Conservation (phyloP, 2,329 filamentous ascomycete species). For the Cryphonectria naterciae region DNA sequence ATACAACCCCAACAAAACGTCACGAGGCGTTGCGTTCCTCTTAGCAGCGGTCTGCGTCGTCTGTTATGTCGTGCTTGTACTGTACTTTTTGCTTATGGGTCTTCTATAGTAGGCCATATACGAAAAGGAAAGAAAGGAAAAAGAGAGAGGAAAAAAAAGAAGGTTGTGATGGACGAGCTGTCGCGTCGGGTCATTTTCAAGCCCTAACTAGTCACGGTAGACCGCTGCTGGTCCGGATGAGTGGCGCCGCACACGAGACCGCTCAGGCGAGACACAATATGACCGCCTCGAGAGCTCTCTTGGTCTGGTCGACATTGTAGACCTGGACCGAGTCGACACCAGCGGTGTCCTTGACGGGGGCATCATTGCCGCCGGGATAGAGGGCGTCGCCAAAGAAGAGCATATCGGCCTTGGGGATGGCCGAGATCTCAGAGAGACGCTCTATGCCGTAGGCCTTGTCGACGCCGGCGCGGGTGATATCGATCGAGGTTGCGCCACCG, state of each 20-base stretch:
- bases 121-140: not conserved
- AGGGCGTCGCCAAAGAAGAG: conserved; percentile 48
- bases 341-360: conserved; percentile 26
- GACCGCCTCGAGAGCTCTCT: conserved; percentile 29
- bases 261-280: conserved; percentile 24
- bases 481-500: conserved; percentile 46
- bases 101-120: not conserved
- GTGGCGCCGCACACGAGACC: not conserved
- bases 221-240: not conserved
- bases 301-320: conserved; percentile 28
- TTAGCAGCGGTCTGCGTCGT: not conserved
- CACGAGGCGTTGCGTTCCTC: not conserved
- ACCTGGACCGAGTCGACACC: conserved; percentile 29
- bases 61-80: not conserved
- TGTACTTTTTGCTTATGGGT: not conserved
- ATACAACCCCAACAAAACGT: not conserved
- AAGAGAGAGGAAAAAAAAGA: not conserved
- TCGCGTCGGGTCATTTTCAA: not conserved
- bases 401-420: conserved; percentile 42
- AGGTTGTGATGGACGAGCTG: not conserved
- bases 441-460: conserved; percentile 43
- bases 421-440: conserved; percentile 35
- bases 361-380: conserved; percentile 45
- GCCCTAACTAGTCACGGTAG: not conserved
- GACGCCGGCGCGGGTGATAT: conserved; percentile 44